These are phyloP conservation scores for Exophiala oligosperma DNA, from an alignment of 2,329 filamentous ascomycete genomes.

Conservation along the genomic window DNA sequence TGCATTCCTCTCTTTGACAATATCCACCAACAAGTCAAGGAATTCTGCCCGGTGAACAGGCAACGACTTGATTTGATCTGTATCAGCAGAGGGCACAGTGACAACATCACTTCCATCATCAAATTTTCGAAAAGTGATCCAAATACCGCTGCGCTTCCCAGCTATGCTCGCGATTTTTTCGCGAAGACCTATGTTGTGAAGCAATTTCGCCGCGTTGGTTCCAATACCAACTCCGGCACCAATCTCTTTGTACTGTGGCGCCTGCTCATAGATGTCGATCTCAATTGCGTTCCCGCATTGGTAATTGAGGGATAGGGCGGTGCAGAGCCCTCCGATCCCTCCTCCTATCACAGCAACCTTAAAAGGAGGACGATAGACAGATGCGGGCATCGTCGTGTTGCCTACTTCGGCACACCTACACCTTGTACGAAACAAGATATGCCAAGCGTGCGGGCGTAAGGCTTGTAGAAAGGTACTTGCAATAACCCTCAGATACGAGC, in stretches of 20 bases:
- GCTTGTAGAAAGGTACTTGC: no score
- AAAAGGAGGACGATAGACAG: conserved; percentile 19
- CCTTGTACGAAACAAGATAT: neutral
- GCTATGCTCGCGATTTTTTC: conserved; percentile 33
- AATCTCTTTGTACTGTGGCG: conserved; percentile 22
- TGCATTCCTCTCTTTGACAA: conserved; percentile 40
- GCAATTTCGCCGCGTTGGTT: conserved; percentile 20
- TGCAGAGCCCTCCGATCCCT: conserved; percentile 42
- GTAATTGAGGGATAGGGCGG: conserved; percentile 39
- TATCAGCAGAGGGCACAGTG: conserved; percentile 32
- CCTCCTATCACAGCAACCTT: conserved; percentile 41
- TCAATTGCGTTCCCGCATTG: conserved; percentile 30
- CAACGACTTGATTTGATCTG: conserved; percentile 12
- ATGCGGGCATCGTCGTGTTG: conserved; percentile 2
- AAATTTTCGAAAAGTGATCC: conserved; percentile 39
- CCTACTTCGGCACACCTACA: neutral
- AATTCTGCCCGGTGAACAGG: conserved; percentile 38
- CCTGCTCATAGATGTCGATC: conserved; percentile 32
- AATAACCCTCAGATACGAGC: no score
- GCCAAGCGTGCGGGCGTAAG: neutral
- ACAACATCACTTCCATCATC: conserved; percentile 37
- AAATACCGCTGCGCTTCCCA: conserved; percentile 34
- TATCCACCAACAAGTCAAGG: conserved; percentile 42
- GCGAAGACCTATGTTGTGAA: conserved; percentile 35
- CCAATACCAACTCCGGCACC: conserved; percentile 26